A percentile compares a stretch with the other conserved stretches of the same genome.
Conservation (phyloP, 208 protist genomes). For the Strigomonas culicis region DNA sequence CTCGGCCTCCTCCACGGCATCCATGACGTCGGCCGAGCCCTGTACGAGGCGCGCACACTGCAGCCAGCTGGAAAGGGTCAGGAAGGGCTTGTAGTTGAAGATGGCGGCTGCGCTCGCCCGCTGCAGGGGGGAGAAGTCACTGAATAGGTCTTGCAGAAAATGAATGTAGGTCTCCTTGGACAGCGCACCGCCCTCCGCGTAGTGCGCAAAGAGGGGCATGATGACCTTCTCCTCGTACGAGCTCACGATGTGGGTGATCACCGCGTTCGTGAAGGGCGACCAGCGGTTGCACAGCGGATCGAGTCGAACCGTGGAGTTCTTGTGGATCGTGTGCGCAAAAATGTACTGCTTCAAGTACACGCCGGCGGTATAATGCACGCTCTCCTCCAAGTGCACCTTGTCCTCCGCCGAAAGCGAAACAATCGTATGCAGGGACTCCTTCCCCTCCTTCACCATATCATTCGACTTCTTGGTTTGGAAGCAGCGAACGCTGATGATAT, state of each 20-base stretch:
- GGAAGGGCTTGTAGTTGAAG: conserved; percentile 60
- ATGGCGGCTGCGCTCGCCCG: conserved; percentile 47
- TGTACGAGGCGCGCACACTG: conserved; percentile 2
- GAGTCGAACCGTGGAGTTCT: conserved; percentile 44
- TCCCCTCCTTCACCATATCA: conserved; percentile 21
- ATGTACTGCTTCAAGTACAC: conserved; percentile 65
- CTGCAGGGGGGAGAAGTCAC: conserved; percentile 37
- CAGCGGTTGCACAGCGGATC: conserved; percentile 51
- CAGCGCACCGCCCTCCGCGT: conserved; percentile 37
- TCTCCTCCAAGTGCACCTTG: conserved; percentile 47
- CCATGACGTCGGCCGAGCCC: conserved; percentile 2
- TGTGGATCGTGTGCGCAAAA: conserved; percentile 39
- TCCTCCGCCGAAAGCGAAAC: conserved; percentile 72
- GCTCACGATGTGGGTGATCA: conserved; percentile 67
- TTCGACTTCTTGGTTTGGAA: conserved; percentile 55
- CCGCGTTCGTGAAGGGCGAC: conserved; percentile 53
- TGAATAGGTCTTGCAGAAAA: conserved; percentile 60
- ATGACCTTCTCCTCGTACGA: conserved; percentile 35
- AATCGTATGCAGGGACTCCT: conserved; percentile 25
- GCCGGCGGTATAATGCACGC: conserved; percentile 57
- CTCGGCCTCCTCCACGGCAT: conserved; percentile 1
- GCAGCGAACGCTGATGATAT: conserved; percentile 76
- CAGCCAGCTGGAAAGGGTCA: conserved; percentile 38
- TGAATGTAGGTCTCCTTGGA: conserved; percentile 35
- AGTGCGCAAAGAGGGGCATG: conserved; percentile 63